Percentiles rank a stretch among this genome's conserved stretches.
phyloP scores from a whole-genome alignment of 805 yeast genomes.

The Candida berthetii region DNA sequence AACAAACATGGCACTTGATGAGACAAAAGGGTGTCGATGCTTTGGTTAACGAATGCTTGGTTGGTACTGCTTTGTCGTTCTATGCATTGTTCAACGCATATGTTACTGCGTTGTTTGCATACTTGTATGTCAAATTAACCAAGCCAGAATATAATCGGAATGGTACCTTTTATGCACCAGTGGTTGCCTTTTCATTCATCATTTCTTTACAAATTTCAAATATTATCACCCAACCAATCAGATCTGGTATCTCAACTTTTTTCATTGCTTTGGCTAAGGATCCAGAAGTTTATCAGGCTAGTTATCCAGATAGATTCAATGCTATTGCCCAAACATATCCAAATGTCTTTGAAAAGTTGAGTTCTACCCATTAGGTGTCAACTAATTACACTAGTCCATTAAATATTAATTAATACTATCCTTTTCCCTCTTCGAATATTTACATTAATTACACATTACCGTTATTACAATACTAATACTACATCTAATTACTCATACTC shows the following conservation, averaged over 20 bases:
- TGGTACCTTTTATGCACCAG: slow-evolving; percentile 64
- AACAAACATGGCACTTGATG: slow-evolving; percentile 74
- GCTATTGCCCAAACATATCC: slow-evolving; percentile 63
- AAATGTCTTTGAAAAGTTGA: slow-evolving; percentile 52
- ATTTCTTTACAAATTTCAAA: slow-evolving; percentile 73
- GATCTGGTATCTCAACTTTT: slow-evolving; percentile 78
- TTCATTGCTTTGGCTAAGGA: slow-evolving; percentile 79
- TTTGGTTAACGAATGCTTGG: slow-evolving; percentile 75
- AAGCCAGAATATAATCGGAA: slow-evolving; percentile 54
- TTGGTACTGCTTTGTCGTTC: slow-evolving; percentile 73
- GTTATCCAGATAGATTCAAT: slow-evolving; percentile 65
- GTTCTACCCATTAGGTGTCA: slow-evolving; percentile 4
- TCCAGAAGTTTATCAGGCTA: slow-evolving; percentile 73
- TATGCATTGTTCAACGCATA: slow-evolving; percentile 70
- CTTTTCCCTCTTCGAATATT: no score
- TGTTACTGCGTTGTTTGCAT: slow-evolving; percentile 55
- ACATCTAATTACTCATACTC: no score
- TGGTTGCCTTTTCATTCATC: slow-evolving; percentile 67
- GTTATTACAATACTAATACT: no score
- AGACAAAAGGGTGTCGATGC: slow-evolving; percentile 81
- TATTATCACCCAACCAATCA: slow-evolving; percentile 66
- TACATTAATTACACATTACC: no score
- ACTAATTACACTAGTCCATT: no score
- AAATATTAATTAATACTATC: no score
- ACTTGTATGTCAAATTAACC: slow-evolving; percentile 61